phyloP scores from a whole-genome alignment of 2,329 filamentous ascomycete species.

The Cladophialophora exuberans region DNA sequence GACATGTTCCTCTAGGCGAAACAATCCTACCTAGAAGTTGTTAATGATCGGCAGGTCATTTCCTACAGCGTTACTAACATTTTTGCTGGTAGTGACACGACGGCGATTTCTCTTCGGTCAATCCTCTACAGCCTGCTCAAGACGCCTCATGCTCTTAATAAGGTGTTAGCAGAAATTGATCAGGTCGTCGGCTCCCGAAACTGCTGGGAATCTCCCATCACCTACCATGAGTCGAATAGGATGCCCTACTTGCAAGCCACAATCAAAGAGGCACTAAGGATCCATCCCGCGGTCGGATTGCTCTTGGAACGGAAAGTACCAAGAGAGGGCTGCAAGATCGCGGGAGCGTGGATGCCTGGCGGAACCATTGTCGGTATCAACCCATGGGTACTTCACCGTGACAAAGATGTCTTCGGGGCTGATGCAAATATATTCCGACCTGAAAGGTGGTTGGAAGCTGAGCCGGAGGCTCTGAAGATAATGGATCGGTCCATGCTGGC shows the following conservation, averaged over 20 bases:
- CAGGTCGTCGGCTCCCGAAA: not conserved
- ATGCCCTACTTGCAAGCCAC: conserved; percentile 76
- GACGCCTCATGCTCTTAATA: conserved; percentile 48
- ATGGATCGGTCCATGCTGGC: not conserved
- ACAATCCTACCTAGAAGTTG: not conserved
- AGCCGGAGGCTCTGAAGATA: conserved; percentile 18
- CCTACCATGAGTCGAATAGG: conserved; percentile 66
- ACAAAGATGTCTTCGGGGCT: conserved; percentile 67
- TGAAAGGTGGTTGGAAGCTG: conserved; percentile 68
- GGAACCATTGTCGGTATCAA: conserved; percentile 75
- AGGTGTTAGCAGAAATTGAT: not conserved
- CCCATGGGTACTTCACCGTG: conserved; percentile 74
- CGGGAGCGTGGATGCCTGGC: conserved; percentile 67
- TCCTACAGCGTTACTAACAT: conserved; percentile 25
- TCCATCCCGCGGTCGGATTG: conserved; percentile 74
- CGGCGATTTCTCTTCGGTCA: conserved; percentile 70
- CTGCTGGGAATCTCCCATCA: not conserved
- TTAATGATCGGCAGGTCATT: not conserved
- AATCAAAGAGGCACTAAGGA: conserved; percentile 75
- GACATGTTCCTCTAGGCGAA: not conserved
- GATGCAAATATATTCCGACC: conserved; percentile 69
- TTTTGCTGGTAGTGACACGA: conserved; percentile 75
- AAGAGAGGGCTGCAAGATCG: conserved; percentile 60
- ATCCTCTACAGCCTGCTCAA: conserved; percentile 76
- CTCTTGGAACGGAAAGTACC: conserved; percentile 75